Evolutionary conservation across 139 green algal genomes (phyloP), one percentile per base, ranked within the genome.

Genomic region (Diplosphaera chodatii): DNA sequence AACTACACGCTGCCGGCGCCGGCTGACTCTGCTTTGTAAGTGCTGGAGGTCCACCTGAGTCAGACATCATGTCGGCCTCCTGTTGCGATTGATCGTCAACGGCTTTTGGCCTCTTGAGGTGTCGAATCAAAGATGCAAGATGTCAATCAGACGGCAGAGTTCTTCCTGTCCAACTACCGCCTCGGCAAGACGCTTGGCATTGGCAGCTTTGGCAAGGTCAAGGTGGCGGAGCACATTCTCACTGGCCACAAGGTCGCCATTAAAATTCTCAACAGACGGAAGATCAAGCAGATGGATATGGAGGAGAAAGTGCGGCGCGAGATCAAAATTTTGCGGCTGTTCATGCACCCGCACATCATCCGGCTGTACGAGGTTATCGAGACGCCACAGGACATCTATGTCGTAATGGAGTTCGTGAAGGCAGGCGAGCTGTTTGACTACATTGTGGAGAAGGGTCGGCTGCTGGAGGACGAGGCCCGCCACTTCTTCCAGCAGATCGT

Each of bases 261-360:
- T 70, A 99, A 99, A 74, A 99, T 99, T 67, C 76, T 99, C 25
- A 99, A 99, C 78, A 76, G 89, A n/a, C 91, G 91, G 70, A 99
- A 99, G 82, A 98, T 99, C 29, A 94, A 94, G 81, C 85, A 93
- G 25, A 99, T 99, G 94, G 96, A 99, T 72, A 99, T 99, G 96
- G 96, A 99, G 55, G 96, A 99, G 72, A 99, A 99, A 77, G 91
- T 97, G 30, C 84, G 85, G 32, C 77, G 91, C 1, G 91, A 97
- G 75, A 97, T 97, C 75, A 97, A 99, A 79, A 99, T 99, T 40
- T 76, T 99, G 68, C 85, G 94, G 22, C 86, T 99, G 5, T 99
- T 99, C 90, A 98, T 97, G 93, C 95, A 99, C 81, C 95, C 95
- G 27, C 95, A 99, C 88, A 98, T 99, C 81, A 98, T 99, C 75